phyloP scores from a whole-genome alignment of 805 yeast species.

The Starmera quercuum region DNA sequence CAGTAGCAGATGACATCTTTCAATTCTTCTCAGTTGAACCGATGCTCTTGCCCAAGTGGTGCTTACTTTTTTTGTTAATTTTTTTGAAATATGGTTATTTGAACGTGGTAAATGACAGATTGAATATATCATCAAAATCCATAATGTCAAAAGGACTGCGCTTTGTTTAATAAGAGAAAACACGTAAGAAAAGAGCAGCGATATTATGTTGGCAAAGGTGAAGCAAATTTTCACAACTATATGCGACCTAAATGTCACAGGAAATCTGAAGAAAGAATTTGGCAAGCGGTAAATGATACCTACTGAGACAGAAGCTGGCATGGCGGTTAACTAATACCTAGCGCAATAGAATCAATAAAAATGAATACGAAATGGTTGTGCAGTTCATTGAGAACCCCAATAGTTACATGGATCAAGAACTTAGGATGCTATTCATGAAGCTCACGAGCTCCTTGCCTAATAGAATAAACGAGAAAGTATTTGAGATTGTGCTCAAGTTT shows the following conservation, averaged over 20 bases:
- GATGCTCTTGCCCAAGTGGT: not conserved
- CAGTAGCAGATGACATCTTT: conserved; percentile 18
- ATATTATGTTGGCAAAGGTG: no score
- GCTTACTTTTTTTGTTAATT: not conserved
- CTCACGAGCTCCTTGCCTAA: conserved; percentile 7
- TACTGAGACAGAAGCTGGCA: no score
- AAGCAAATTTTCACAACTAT: no score
- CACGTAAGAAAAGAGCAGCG: no score
- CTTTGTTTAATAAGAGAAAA: no score
- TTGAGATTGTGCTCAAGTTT: conserved; percentile 16
- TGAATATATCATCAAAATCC: no score
- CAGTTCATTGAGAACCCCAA: not conserved
- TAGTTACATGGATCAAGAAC: not conserved
- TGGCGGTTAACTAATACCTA: conserved; percentile 1
- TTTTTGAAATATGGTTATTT: not conserved
- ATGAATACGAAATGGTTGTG: not conserved
- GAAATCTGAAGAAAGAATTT: conserved; percentile 1
- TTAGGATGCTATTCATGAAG: not conserved
- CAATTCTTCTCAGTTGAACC: not conserved
- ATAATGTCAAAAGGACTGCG: no score
- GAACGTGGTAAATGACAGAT: no score
- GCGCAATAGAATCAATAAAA: not conserved
- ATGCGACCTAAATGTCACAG: no score
- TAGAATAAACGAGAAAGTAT: conserved; percentile 8
- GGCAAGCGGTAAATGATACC: conserved; percentile 1